phyloP scores from a whole-genome alignment of 371 early-diverging fungal genomes.

The Apophysomyces ossiformis region DNA sequence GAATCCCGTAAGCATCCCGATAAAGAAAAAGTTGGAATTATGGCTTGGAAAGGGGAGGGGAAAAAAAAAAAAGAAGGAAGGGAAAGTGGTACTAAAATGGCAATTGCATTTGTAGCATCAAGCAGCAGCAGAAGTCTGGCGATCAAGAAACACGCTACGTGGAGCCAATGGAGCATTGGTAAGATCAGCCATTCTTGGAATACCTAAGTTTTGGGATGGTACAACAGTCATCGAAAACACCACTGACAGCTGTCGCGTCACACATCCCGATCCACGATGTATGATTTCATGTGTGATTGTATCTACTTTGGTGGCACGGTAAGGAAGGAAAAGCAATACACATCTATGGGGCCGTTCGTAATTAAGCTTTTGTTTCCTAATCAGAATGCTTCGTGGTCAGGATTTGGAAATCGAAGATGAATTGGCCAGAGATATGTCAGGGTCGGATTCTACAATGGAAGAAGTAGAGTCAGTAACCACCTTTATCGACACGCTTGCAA shows the following conservation, averaged over 20 bases:
- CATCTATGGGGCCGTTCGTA: background rate
- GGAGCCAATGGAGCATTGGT: constrained; percentile 72
- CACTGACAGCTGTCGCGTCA: constrained; percentile 60
- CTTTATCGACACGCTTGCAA: constrained; percentile 32
- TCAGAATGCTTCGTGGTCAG: constrained; percentile 47
- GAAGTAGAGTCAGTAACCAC: constrained; percentile 6
- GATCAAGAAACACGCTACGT: constrained; percentile 24
- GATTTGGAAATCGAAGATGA: constrained; percentile 38
- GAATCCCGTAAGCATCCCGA: constrained; percentile 31
- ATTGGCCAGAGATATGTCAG: no score
- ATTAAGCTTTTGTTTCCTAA: background rate
- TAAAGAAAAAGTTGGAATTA: background rate
- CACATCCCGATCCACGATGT: constrained; percentile 74
- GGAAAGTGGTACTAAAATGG: background rate
- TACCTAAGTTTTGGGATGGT: constrained; percentile 69
- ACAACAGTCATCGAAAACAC: constrained; percentile 62
- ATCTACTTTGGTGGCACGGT: constrained; percentile 62
- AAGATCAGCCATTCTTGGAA: constrained; percentile 61
- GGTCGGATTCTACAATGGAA: background rate
- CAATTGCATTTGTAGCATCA: constrained; percentile 21
- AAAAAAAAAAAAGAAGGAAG: background rate
- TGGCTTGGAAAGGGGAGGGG: background rate
- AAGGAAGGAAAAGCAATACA: constrained; percentile 34
- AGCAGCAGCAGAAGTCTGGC: constrained; percentile 41
- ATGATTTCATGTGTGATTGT: constrained; percentile 62